Evolutionary conservation across 768 basidiomycete species (phyloP), one percentile per base, ranked within the genome.

Genomic region (Mycena albidolilacea): DNA sequence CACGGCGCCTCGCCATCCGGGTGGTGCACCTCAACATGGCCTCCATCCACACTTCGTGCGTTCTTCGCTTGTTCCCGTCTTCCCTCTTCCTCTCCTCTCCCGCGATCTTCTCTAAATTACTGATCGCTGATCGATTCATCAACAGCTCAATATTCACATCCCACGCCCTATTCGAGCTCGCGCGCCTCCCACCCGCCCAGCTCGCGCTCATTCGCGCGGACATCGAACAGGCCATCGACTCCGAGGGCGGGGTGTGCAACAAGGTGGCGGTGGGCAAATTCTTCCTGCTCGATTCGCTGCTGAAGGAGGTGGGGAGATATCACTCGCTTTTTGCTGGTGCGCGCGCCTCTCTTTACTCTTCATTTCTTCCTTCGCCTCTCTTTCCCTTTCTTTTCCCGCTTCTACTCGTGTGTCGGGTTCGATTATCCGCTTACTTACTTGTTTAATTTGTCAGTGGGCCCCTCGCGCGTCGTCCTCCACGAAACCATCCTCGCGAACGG

Each of bases 1-100:
- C 30, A 19, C 23, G 7, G 3, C 55, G 35, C 23, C 71, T 73
- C 7, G 71, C 72, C 0, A 43, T 69, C 10, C 48, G 73, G 8
- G 73, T 76, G 39, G 73, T 75, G 19, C 67, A 75, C 48, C 60
- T 77, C 54, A 77, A 77, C 46, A 73, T 77, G 69, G 77, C 69
- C 17, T 55, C 72, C 30, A 30, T 30, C 30, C 30, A 30, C 30
- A 30, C 30, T 4, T 30, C 30, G 50, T 52, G 21, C 50, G 50
- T 52, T n/a, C 76, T 11, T 72, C 69, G 75, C 74, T 15, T 21
- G 75, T 71, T 4, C 30, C 30, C 30, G 30, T 30, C 30, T 30
- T 30, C 30, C 30, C 30, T 30, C 30, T 30, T 30, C 30, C 30
- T 30, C 30, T 30, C 30, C 30, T 30, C 30, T 30, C 30, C 30